Base-by-base conservation (phyloP, 176 grass and related monocot species). In the Otatea glauca region DNA sequence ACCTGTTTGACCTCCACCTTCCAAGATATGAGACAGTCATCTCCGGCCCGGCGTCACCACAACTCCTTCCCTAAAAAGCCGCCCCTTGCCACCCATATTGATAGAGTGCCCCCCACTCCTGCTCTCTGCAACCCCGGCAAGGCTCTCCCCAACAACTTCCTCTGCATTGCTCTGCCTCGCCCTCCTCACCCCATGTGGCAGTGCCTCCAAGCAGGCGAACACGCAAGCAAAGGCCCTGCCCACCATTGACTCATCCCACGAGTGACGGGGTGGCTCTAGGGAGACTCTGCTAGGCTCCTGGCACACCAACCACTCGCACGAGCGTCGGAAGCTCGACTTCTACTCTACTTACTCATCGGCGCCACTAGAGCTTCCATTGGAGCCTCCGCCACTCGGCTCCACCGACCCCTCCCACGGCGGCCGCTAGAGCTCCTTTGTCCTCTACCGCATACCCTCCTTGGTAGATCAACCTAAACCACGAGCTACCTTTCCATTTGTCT, bases 191-290 rank as follows among this genome's bases (percentile, higher is more conserved):
- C 50, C 81, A 21, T 89, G 79, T 7, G 82, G 34, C 0, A 79
- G 48, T 75, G 92, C 96, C 54, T 99, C 96, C 0, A 99, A 72
- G 86, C 93, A 99, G 9, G 88, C 74, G 62, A 94, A 96, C 35
- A 89, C 90, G 59, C 96, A 99, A 42, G 96, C 70, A 13, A 92
- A 69, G 41, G 91, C 91, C 83, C 74, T 92, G 48, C 91, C 64
- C 24, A 92, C 90, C 93, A 94, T 96, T 0, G 93, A 94, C 2
- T 93, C 93, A 44, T 99, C 96, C 96, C 96, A 99, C n/a, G 93
- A 99, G 81, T 99, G 93, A 13, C 93, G 89, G 0, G 88, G 91
- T 18, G 89, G 85, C 14, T 94, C 93, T 35, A 86, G 60, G 20
- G 90, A 44, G 50, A 72, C 75, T 41, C 55, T 90, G 56, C 81